These are phyloP conservation scores for Metarhizium sp. DNA, from an alignment of 2,329 filamentous ascomycete genomes.

Conservation along the genomic window DNA sequence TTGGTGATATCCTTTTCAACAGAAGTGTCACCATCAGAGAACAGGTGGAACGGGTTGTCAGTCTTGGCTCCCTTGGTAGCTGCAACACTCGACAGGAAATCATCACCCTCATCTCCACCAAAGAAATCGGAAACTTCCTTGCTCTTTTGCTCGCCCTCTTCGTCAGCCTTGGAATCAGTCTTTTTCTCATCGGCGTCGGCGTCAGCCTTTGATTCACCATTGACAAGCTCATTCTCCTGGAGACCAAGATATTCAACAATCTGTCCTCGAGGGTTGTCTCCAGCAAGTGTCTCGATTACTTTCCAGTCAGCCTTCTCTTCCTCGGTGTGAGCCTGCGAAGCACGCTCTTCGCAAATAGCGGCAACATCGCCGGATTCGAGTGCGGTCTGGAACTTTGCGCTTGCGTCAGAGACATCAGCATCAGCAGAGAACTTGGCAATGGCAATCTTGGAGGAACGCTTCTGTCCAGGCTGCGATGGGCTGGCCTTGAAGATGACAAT, in stretches of 20 bases:
- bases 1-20: constrained; percentile 82
- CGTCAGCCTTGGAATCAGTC: constrained; percentile 22
- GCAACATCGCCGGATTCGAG: constrained; percentile 69
- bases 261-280: constrained; percentile 74
- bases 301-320: constrained; percentile 96
- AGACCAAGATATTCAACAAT: constrained; percentile 91
- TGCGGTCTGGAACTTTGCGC: constrained; percentile 77
- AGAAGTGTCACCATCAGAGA: constrained; percentile 71
- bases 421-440: constrained; percentile 89
- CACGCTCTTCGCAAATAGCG: constrained; percentile 70
- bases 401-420: constrained; percentile 71
- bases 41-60: constrained; percentile 87
- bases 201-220: constrained; percentile 33
- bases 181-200: constrained; percentile 15
- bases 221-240: constrained; percentile 45
- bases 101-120: constrained; percentile 60
- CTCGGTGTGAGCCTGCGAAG: constrained; percentile 65
- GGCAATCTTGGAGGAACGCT: constrained; percentile 62
- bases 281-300: constrained; percentile 81
- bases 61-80: constrained; percentile 88
- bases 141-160: constrained; percentile 35
- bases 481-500: constrained; percentile 64
- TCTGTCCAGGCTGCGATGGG: constrained; percentile 51
- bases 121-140: constrained; percentile 73
- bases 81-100: constrained; percentile 76